A percentile compares a stretch with the other conserved stretches of the same genome.
These are phyloP conservation scores for Arabidopsis thaliana DNA, from an alignment of 345 rosid genomes.

Conservation along the genomic window TAIR10.1 NC_003075.7:12464001-12464500, in stretches of 20 bases:
- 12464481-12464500: no score
- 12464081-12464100: slow-evolving; percentile 61
- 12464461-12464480: no score
- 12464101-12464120: slow-evolving; percentile 64
- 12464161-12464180: slow-evolving; percentile 41
- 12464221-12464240: slow-evolving; percentile 36
- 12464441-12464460: no score
- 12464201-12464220: slow-evolving; percentile 44
- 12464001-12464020: slow-evolving; percentile 65
- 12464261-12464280: slow-evolving; percentile 57
- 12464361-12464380: no score
- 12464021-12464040: slow-evolving; percentile 64
- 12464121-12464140: slow-evolving; percentile 63
- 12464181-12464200: slow-evolving; percentile 45
- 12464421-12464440: no score
- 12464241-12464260: slow-evolving; percentile 60
- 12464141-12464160: slow-evolving; percentile 58
- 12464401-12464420: no score
- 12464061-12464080: slow-evolving; percentile 52
- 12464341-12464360: no score
- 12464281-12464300: slow-evolving; percentile 76
- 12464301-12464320: not conserved
- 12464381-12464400: no score
- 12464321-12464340: no score
- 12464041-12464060: slow-evolving; percentile 48